phyloP scores from a whole-genome alignment of 2,329 filamentous ascomycete genomes.

The Dothistroma pini region DNA sequence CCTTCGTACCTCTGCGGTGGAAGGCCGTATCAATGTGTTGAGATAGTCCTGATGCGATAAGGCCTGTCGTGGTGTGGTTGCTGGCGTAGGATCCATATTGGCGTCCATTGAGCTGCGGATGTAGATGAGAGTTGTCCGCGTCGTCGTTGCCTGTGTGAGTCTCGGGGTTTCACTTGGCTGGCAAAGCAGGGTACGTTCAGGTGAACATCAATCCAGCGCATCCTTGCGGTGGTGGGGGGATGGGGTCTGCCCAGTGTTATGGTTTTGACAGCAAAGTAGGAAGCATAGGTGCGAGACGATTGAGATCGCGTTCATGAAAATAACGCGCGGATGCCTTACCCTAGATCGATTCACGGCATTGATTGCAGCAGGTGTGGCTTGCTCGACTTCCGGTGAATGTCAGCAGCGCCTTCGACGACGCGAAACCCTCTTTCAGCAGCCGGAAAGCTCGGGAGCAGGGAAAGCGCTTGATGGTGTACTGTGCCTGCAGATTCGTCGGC shows the following conservation, averaged over 20 bases:
- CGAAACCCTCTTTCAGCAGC: background rate
- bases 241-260: background rate
- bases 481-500: background rate
- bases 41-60: slow-evolving; percentile 28
- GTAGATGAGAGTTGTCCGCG: background rate
- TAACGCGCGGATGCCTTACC: background rate
- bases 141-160: slow-evolving; percentile 4
- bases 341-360: background rate
- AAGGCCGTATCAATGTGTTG: slow-evolving; percentile 22
- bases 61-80: slow-evolving; percentile 7
- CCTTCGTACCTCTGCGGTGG: slow-evolving; percentile 17
- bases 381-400: background rate
- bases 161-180: background rate
- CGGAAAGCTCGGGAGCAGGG: background rate
- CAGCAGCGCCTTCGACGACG: background rate
- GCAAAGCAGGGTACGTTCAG: background rate
- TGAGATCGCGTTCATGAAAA: background rate
- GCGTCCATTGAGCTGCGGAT: background rate
- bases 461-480: background rate
- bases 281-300: background rate
- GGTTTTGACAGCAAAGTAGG: background rate
- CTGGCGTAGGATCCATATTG: slow-evolving; percentile 3
- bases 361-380: background rate
- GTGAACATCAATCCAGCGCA: background rate
- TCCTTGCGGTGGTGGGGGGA: background rate